Percentiles rank a stretch among this genome's conserved stretches.
These are phyloP conservation scores for Paraconiothyrium sp. DNA, from an alignment of 2,329 filamentous ascomycete species.

Conservation along the genomic window DNA sequence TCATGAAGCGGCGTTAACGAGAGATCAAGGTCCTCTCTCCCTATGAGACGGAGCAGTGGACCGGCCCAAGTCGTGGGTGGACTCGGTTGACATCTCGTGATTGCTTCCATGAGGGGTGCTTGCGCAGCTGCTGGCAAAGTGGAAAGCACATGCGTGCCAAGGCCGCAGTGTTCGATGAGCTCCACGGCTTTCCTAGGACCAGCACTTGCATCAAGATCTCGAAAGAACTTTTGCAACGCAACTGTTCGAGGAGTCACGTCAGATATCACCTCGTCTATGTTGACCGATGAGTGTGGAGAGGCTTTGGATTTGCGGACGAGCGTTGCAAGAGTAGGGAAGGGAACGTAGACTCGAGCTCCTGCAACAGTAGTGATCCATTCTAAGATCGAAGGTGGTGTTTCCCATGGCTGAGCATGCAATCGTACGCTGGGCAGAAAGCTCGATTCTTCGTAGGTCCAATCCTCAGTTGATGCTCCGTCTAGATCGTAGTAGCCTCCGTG, in stretches of 20 bases:
- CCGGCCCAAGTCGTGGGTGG: conserved; percentile 81
- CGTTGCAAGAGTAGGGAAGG: conserved; percentile 50
- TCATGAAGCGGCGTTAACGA: conserved; percentile 30
- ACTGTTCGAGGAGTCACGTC: conserved; percentile 63
- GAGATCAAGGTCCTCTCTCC: conserved; percentile 78
- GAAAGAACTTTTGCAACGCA: conserved; percentile 75
- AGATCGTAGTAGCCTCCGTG: conserved; percentile 65
- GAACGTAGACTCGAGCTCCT: conserved; percentile 39
- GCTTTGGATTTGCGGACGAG: conserved; percentile 49
- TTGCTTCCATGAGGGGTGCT: conserved; percentile 81
- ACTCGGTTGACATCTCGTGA: conserved; percentile 82
- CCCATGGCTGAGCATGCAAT: conserved; percentile 46
- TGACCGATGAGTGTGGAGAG: conserved; percentile 48
- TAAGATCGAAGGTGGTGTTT: conserved; percentile 67
- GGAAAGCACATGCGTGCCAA: conserved; percentile 75
- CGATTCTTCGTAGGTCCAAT: conserved; percentile 66
- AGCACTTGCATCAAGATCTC: conserved; percentile 50
- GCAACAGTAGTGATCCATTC: conserved; percentile 55
- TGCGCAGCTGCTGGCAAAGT: conserved; percentile 87
- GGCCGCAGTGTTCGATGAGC: conserved; percentile 74
- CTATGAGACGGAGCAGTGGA: conserved; percentile 76
- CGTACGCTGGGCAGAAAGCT: conserved; percentile 37
- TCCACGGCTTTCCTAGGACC: conserved; percentile 73
- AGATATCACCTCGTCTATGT: conserved; percentile 47
- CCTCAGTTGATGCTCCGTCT: conserved; percentile 66